Evolutionary conservation across 129 eudicot species (phyloP).

Genomic region (Kitagawia praeruptora): DNA sequence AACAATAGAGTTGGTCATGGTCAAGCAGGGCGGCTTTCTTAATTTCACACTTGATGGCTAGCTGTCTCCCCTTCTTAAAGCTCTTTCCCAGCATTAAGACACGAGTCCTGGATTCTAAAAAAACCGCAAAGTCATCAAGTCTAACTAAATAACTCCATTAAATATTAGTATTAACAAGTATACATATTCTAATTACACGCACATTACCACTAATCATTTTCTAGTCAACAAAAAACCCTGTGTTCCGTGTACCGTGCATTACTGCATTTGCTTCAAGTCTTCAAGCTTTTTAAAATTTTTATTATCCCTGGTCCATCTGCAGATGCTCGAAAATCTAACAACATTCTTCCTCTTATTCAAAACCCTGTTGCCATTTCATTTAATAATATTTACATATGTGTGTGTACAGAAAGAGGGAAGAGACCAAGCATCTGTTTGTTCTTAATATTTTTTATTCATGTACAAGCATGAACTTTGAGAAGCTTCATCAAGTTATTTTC

Average conservation of each 20-base stretch:
- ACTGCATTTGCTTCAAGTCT: slow-evolving; percentile 11
- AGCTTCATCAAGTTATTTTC: slow-evolving; percentile 17
- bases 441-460: background rate
- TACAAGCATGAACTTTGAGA: slow-evolving; percentile 10
- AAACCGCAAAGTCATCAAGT: background rate
- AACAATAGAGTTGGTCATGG: background rate
- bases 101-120: background rate
- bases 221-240: no score
- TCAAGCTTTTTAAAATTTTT: slow-evolving; percentile 6
- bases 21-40: slow-evolving; percentile 9
- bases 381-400: background rate
- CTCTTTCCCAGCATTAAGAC: background rate
- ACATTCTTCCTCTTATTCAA: background rate
- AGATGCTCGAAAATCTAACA: slow-evolving; percentile 20
- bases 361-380: background rate
- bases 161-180: background rate
- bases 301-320: slow-evolving; percentile 19
- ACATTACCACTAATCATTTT: background rate
- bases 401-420: background rate
- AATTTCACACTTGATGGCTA: background rate
- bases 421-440: background rate
- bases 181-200: background rate
- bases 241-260: slow-evolving; percentile 12
- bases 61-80: background rate
- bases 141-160: background rate